These are phyloP conservation scores for Pythium brassicae DNA, from an alignment of 352 stramenopile genomes.

Conservation along the genomic window DNA sequence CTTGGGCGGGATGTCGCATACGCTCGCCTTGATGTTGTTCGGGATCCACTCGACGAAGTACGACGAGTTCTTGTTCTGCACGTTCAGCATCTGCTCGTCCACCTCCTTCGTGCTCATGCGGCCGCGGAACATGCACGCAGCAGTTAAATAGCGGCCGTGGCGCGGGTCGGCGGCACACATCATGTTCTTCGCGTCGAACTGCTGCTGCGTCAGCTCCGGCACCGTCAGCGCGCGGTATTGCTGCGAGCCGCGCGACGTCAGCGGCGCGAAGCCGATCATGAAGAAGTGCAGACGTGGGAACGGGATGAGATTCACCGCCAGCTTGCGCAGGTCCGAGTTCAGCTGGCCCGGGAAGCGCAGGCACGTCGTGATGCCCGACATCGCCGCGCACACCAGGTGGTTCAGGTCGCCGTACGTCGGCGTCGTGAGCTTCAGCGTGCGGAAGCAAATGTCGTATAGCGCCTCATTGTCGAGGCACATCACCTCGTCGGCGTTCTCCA, in stretches of 20 bases:
- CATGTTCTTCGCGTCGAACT: constrained; percentile 99
- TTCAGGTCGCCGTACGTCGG: constrained; percentile 99
- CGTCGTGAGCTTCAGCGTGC: constrained; percentile 98
- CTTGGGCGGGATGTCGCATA: constrained; percentile 98
- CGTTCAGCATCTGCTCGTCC: constrained; percentile 98
- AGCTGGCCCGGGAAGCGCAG: constrained; percentile 98
- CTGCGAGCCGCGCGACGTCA: constrained; percentile 95
- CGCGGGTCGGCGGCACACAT: constrained; percentile 99
- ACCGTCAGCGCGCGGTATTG: constrained; percentile 98
- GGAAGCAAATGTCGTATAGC: constrained; percentile 99
- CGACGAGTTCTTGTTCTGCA: constrained; percentile 99
- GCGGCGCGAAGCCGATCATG: constrained; percentile 98
- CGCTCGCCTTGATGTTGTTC: constrained; percentile 99
- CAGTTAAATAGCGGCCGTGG: constrained; percentile 98
- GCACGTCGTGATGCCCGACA: constrained; percentile 98
- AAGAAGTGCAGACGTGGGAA: constrained; percentile 99
- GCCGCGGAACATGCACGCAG: constrained; percentile 99
- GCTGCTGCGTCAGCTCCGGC: constrained; percentile 97
- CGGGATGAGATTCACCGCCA: constrained; percentile 98
- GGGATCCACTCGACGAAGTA: constrained; percentile 99
- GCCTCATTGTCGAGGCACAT: constrained; percentile 99
- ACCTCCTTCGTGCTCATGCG: constrained; percentile 99
- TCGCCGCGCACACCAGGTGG: constrained; percentile 97
- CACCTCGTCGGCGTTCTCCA: constrained; percentile 99
- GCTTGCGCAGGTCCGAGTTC: constrained; percentile 98